phyloP scores from a whole-genome alignment of 768 basidiomycete genomes.

The Rhodotorula paludigena region DNA sequence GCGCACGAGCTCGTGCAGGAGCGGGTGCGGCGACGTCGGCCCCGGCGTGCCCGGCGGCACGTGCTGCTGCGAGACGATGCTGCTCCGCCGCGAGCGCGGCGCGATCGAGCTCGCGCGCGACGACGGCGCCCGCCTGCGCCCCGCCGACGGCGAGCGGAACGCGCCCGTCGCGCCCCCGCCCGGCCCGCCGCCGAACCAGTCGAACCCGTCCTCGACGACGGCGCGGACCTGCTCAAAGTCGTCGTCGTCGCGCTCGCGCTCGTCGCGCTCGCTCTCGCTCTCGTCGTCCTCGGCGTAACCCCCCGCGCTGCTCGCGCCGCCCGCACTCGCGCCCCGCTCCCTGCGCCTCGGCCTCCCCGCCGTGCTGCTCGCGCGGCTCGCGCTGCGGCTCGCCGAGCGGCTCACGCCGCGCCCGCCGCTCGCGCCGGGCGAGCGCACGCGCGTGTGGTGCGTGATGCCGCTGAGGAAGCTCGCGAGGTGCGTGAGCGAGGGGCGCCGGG shows the following conservation, averaged over 20 bases:
- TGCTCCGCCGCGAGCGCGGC: background rate
- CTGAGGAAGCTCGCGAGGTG: slow-evolving; percentile 34
- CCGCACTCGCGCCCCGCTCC: no score
- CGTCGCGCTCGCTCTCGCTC: no score
- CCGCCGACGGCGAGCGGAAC: background rate
- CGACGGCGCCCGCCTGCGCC: background rate
- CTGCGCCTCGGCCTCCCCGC: background rate
- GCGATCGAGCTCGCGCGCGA: slow-evolving; percentile 3
- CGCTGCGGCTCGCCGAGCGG: slow-evolving; percentile 18
- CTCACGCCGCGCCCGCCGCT: slow-evolving; percentile 29
- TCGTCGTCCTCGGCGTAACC: background rate
- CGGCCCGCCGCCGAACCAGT: background rate
- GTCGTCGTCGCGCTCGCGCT: no score
- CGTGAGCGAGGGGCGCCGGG: slow-evolving; percentile 10
- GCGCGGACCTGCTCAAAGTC: background rate
- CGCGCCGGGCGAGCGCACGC: slow-evolving; percentile 23
- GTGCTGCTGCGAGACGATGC: background rate
- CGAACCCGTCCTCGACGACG: background rate
- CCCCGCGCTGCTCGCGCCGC: background rate
- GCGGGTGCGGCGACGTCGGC: slow-evolving; percentile 5
- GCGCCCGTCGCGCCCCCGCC: background rate
- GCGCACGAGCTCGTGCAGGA: slow-evolving; percentile 26
- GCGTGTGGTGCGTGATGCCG: slow-evolving; percentile 36
- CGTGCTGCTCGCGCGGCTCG: slow-evolving; percentile 7
- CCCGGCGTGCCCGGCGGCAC: background rate